Conservation (phyloP, 768 basidiomycete species). For the Lyophyllum atratum region DNA sequence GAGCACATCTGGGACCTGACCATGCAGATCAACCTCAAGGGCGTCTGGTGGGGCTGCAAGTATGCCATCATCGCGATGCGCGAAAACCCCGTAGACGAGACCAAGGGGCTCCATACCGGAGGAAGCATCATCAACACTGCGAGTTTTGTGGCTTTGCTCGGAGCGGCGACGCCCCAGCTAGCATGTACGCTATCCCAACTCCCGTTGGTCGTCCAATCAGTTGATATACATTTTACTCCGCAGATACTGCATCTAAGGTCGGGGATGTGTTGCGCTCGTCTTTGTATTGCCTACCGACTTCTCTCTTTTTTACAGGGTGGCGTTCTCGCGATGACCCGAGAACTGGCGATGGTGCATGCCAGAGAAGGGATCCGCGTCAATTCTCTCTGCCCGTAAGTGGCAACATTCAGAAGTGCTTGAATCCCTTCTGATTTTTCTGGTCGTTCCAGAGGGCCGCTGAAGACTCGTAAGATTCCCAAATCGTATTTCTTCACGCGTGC, state of each 20-base stretch:
- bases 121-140: constrained; percentile 98
- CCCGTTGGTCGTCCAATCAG: constrained; percentile 3
- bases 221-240: constrained; percentile 11
- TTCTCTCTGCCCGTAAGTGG: constrained; percentile 88
- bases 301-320: constrained; percentile 60
- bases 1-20: constrained; percentile 96
- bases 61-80: constrained; percentile 97
- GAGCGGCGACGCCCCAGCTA: constrained; percentile 97
- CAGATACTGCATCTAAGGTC: constrained; percentile 95
- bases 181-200: constrained; percentile 68
- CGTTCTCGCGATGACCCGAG: constrained; percentile 98
- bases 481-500: neutral
- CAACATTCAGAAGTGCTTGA: neutral
- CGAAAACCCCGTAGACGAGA: constrained; percentile 80
- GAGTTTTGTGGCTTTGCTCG: constrained; percentile 93
- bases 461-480: constrained; percentile 71
- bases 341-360: constrained; percentile 97
- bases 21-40: constrained; percentile 95
- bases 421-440: constrained; percentile 9
- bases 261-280: constrained; percentile 1
- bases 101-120: constrained; percentile 77
- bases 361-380: constrained; percentile 96
- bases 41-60: constrained; percentile 99
- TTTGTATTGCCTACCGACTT: constrained; percentile 1
- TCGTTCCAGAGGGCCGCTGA: constrained; percentile 78